Evolutionary conservation across 495 filamentous ascomycete genomes (phyloP).

Genomic region (Penicillium riverlandense): DNA sequence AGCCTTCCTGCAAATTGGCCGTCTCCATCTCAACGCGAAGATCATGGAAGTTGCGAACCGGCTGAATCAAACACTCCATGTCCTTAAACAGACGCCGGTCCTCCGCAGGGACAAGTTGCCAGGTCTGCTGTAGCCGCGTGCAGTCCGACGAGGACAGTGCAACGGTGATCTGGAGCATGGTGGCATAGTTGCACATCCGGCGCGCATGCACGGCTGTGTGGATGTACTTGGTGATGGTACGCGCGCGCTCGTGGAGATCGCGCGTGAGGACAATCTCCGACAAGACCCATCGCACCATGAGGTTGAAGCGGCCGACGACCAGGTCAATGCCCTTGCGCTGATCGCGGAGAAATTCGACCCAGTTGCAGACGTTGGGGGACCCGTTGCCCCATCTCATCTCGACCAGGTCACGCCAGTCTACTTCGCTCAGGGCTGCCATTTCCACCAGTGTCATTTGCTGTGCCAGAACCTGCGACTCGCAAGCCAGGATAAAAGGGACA

Average conservation of each 20-base stretch:
- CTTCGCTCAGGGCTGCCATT: conserved; percentile 89
- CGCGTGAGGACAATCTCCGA: conserved; percentile 86
- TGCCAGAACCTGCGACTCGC: conserved; percentile 81
- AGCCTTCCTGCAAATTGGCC: conserved; percentile 67
- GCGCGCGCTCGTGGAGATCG: conserved; percentile 72
- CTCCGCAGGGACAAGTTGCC: conserved; percentile 63
- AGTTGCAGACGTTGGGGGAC: conserved; percentile 54
- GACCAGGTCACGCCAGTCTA: conserved; percentile 96
- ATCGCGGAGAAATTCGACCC: conserved; percentile 89
- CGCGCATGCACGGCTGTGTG: conserved; percentile 84
- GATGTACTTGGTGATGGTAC: conserved; percentile 83
- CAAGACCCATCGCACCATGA: conserved; percentile 95
- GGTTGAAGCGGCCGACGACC: conserved; percentile 93
- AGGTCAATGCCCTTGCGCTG: conserved; percentile 86
- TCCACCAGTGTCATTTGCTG: conserved; percentile 95
- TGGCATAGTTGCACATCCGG: conserved; percentile 87
- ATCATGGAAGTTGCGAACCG: conserved; percentile 84
- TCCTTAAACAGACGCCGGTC: conserved; percentile 70
- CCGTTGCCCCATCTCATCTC: conserved; percentile 87
- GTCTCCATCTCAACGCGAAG: conserved; percentile 89
- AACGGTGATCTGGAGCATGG: conserved; percentile 90
- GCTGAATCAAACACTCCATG: conserved; percentile 79
- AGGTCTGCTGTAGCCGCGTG: conserved; percentile 68
- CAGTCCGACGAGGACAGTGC: conserved; percentile 82
- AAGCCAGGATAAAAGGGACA: conserved; percentile 86